Base-by-base conservation (phyloP, 176 grass and related monocot species). In the Poa annua region DNA sequence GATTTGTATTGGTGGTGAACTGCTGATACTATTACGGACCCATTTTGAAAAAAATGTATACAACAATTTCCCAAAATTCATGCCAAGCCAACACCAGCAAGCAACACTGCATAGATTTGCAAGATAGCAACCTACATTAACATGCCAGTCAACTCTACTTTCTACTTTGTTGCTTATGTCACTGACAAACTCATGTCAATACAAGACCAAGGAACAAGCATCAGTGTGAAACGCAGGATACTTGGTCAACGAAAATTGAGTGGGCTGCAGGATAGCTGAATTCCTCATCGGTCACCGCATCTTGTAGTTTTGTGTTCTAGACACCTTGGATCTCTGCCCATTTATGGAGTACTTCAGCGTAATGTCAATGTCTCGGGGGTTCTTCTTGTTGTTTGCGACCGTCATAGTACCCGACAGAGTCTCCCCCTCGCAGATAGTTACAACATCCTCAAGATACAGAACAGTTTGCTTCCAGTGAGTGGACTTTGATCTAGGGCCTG, bases 401-500 rank as follows among this genome's bases (percentile, higher is more conserved):
- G 93, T 94, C 93, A 99, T 87, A 66, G 80, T 94, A 17, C 96
- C 96, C 0, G 21, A 68, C 74, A 99, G 47, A 10, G 91, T 87
- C 79, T 99, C 93, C 8, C 91, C 96, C 88, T 96, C 53, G 0
- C 96, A 99, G 66, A 99, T 89, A 5, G 89, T 90, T 68, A 99
- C 20, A 8, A 92, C 93, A 72, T 99, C 96, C 78, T 99, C 96
- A 0, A 99, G 91, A 79, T 99, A 99, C 2, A 99, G 83, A 76
- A 99, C 93, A 7, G 93, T 99, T 85, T 99, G 96, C 85, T 99
- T 99, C 96, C 96, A 99, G 85, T 99, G 93, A 32, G 93, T 96
- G 66, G 77, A 70, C 54, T 99, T 99, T 50, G 93, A 99, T 80
- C 91, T 99, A 6, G 96, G 96, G 5, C 96, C 96, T 99, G 93